Conservation (phyloP, 306 rosid genomes). For the Dicorynia guianensis region DNA sequence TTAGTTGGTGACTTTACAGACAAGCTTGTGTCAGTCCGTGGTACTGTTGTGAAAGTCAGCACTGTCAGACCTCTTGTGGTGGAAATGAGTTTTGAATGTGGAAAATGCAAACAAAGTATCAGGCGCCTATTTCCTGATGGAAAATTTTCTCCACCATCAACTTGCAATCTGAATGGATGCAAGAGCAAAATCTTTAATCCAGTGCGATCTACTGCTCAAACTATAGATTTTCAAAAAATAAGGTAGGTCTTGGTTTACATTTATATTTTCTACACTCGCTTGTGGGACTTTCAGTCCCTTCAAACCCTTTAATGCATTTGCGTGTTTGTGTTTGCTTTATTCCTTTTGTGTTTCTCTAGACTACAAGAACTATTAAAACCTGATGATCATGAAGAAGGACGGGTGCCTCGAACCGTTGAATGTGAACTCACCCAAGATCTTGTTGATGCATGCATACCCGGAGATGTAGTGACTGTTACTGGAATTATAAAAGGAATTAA, state of each 20-base stretch:
- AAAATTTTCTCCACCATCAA: constrained; percentile 81
- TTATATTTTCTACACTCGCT: not conserved
- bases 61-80: constrained; percentile 75
- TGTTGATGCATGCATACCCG: constrained; percentile 95
- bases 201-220: constrained; percentile 73
- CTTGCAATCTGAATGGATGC: constrained; percentile 82
- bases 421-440: constrained; percentile 92
- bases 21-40: constrained; percentile 92
- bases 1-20: constrained; percentile 55
- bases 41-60: constrained; percentile 90
- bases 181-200: constrained; percentile 84
- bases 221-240: constrained; percentile 91
- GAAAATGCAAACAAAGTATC: constrained; percentile 75
- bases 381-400: constrained; percentile 96
- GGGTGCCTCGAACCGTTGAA: constrained; percentile 96
- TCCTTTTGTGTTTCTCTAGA: constrained; percentile 47
- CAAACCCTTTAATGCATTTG: constrained; percentile 7
- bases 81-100: constrained; percentile 82
- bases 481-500: constrained; percentile 91
- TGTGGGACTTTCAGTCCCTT: constrained; percentile 13
- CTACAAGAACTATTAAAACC: constrained; percentile 81
- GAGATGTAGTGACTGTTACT: constrained; percentile 93
- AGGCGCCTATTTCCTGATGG: constrained; percentile 81
- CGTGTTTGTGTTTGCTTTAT: not conserved
- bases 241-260: constrained; percentile 54